phyloP scores from a whole-genome alignment of 2,329 filamentous ascomycete species.

The Knoxdaviesia proteae region DNA sequence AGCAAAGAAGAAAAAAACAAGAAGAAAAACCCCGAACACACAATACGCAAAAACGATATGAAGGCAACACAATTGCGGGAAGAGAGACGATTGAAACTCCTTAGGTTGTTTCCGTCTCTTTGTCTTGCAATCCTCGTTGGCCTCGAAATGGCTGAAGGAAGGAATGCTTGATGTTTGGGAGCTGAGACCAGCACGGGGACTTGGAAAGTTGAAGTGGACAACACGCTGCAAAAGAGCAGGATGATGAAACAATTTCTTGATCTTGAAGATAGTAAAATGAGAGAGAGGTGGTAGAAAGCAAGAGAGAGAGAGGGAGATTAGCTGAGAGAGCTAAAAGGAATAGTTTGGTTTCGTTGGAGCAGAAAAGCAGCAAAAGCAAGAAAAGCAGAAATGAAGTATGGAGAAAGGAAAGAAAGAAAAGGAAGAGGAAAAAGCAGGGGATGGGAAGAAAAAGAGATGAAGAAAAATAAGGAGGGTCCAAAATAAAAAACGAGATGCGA shows the following conservation, averaged over 20 bases:
- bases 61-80: no score
- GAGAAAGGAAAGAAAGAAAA: neutral
- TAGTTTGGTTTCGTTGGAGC: neutral
- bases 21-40: no score
- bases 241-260: neutral
- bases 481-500: neutral
- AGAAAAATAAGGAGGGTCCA: neutral
- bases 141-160: no score
- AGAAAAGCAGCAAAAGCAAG: neutral
- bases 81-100: no score
- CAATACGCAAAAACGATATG: no score
- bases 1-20: no score
- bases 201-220: no score
- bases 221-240: no score
- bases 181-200: no score
- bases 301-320: slow-evolving; percentile 12
- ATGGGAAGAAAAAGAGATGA: neutral
- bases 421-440: neutral
- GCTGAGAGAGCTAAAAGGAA: slow-evolving; percentile 4
- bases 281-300: slow-evolving; percentile 3
- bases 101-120: no score
- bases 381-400: neutral
- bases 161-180: no score
- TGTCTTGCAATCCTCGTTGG: no score
- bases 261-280: neutral